Conservation (phyloP, 1,284 basidiomycete genomes). For the Naganishia sp. region DNA sequence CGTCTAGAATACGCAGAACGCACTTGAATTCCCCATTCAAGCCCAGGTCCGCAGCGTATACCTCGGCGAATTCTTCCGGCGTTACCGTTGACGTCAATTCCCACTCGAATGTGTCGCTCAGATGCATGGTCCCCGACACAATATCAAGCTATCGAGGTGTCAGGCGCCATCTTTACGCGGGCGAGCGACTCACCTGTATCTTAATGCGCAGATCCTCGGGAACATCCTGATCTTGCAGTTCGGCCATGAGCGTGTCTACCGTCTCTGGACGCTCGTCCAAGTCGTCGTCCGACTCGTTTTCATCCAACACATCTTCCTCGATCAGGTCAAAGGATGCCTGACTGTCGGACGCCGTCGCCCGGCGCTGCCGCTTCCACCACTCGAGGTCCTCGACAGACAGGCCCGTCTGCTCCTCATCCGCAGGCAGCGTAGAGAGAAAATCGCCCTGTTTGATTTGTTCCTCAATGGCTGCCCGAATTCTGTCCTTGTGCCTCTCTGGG, state of each 20-base stretch:
- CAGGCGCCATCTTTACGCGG: constrained; percentile 34
- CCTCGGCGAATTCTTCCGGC: constrained; percentile 89
- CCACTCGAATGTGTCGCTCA: constrained; percentile 99
- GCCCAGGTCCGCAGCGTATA: constrained; percentile 85
- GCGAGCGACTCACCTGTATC: constrained; percentile 68
- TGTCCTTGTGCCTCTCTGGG: constrained; percentile 63
- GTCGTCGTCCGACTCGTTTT: constrained; percentile 38
- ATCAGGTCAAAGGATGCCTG: constrained; percentile 33
- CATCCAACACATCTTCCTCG: constrained; percentile 43
- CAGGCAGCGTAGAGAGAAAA: constrained; percentile 19
- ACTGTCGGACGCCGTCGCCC: not conserved
- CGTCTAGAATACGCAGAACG: constrained; percentile 54
- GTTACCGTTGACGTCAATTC: constrained; percentile 77
- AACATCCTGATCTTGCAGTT: constrained; percentile 59
- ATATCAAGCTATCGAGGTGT: constrained; percentile 74
- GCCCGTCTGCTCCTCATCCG: constrained; percentile 1
- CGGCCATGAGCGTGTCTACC: constrained; percentile 47
- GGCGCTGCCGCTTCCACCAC: constrained; percentile 32
- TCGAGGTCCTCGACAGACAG: constrained; percentile 29
- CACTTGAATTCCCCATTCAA: constrained; percentile 91
- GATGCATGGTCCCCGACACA: constrained; percentile 86
- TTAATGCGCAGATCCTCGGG: constrained; percentile 81
- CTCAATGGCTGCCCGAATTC: constrained; percentile 81
- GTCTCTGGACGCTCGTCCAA: constrained; percentile 34
- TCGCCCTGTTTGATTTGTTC: constrained; percentile 72